These are phyloP conservation scores for Fusarium verrucosum DNA, from an alignment of 2,329 filamentous ascomycete genomes.

Conservation along the genomic window DNA sequence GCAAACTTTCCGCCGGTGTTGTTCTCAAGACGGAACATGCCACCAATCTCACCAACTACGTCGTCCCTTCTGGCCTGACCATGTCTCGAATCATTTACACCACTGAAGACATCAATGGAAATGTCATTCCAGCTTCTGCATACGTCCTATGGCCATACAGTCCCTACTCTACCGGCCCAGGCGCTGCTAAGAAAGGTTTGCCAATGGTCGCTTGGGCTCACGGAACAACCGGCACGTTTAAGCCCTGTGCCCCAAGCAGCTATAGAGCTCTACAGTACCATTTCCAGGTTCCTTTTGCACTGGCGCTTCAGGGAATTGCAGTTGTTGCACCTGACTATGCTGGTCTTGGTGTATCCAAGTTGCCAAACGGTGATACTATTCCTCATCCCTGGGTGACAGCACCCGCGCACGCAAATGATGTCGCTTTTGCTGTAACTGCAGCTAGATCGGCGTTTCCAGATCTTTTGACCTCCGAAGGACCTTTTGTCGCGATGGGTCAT, in stretches of 20 bases:
- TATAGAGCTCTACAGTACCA: constrained; percentile 30
- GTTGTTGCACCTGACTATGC: constrained; percentile 30
- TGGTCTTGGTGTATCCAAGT: constrained; percentile 20
- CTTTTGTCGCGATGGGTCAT: constrained; percentile 3
- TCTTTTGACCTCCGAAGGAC: neutral
- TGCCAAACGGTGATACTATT: constrained; percentile 18
- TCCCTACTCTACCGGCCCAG: neutral
- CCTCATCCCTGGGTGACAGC: constrained; percentile 20
- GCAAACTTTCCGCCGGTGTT: neutral
- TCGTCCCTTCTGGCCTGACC: constrained; percentile 20
- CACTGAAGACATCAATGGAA: constrained; percentile 15
- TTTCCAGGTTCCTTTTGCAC: constrained; percentile 25
- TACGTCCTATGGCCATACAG: constrained; percentile 1
- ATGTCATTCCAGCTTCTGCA: constrained; percentile 15
- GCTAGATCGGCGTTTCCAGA: constrained; percentile 17
- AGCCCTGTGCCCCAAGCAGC: constrained; percentile 23
- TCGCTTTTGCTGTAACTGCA: constrained; percentile 22
- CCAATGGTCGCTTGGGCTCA: constrained; percentile 4
- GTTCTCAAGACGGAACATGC: constrained; percentile 1
- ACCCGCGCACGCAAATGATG: constrained; percentile 28
- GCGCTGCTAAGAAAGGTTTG: neutral
- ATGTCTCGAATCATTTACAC: constrained; percentile 31
- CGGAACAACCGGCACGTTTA: constrained; percentile 20
- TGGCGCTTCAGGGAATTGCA: constrained; percentile 28
- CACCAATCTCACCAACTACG: constrained; percentile 15